These are phyloP conservation scores for Solanum gracilifrons DNA, from an alignment of 257 asterid species.

Conservation along the genomic window DNA sequence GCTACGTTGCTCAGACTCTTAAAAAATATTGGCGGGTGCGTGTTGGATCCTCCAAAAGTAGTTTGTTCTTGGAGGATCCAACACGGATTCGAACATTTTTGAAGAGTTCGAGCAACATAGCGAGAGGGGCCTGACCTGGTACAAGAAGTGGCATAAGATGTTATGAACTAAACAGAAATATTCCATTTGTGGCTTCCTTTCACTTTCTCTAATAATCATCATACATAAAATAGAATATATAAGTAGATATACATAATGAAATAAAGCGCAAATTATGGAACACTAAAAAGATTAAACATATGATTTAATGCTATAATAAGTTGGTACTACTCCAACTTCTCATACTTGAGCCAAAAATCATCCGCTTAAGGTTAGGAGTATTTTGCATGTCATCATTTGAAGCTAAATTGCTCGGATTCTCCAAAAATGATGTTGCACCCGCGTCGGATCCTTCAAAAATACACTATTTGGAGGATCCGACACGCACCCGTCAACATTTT, in stretches of 20 bases:
- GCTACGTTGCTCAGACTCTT: background rate
- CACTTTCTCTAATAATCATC: background rate
- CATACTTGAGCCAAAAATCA: background rate
- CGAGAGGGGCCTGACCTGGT: background rate
- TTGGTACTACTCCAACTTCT: background rate
- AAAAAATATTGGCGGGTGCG: background rate
- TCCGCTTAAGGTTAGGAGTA: background rate
- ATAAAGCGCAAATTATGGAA: background rate
- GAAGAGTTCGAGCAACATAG: background rate
- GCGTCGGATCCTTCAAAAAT: too few species aligned
- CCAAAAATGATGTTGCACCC: background rate
- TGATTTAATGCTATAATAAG: background rate
- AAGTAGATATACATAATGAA: background rate
- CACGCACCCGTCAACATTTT: background rate
- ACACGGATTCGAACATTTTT: background rate
- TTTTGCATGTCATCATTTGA: background rate
- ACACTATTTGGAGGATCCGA: background rate
- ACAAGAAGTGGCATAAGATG: background rate
- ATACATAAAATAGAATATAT: background rate
- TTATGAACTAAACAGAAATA: background rate
- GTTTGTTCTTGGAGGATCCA: background rate
- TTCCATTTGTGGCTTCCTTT: background rate
- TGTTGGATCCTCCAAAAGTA: background rate
- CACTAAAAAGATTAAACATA: background rate
- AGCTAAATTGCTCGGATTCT: background rate